Conservation (phyloP, 495 filamentous ascomycete genomes). For the Collariella sp. region DNA sequence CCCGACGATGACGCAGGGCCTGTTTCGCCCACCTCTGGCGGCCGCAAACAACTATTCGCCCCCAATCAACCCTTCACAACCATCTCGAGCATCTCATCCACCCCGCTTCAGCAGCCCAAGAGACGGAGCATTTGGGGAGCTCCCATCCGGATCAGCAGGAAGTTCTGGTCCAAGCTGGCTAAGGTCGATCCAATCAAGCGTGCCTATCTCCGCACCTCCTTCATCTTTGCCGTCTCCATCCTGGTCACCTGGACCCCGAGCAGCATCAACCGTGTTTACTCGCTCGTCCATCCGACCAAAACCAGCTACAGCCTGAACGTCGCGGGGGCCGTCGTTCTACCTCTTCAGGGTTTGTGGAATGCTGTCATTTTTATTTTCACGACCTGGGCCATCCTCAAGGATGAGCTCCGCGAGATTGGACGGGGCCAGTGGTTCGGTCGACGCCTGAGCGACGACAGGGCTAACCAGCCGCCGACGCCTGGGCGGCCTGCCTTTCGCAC, state of each 20-base stretch:
- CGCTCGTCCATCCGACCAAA: constrained; percentile 47
- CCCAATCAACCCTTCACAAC: constrained; percentile 14
- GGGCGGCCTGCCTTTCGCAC: background rate
- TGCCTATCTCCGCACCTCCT: constrained; percentile 70
- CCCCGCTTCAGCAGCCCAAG: constrained; percentile 9
- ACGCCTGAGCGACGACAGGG: background rate
- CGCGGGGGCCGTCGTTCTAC: constrained; percentile 63
- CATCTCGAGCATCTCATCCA: constrained; percentile 18
- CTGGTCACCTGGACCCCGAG: constrained; percentile 80
- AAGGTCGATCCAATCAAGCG: constrained; percentile 55
- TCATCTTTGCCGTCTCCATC: constrained; percentile 71
- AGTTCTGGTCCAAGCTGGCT: constrained; percentile 24
- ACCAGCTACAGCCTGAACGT: constrained; percentile 61
- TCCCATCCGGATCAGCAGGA: constrained; percentile 14
- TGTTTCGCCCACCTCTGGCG: background rate
- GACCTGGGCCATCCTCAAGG: constrained; percentile 29
- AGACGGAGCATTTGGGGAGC: background rate
- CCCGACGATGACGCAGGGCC: constrained; percentile 7
- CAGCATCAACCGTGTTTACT: constrained; percentile 66
- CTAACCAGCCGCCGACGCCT: background rate
- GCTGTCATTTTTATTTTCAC: constrained; percentile 68
- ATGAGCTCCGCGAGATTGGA: constrained; percentile 16
- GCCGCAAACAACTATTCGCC: background rate
- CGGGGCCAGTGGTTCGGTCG: background rate
- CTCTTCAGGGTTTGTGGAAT: constrained; percentile 81